Base-by-base conservation (phyloP, 2,329 filamentous ascomycete species). In the Fusarium begoniae region DNA sequence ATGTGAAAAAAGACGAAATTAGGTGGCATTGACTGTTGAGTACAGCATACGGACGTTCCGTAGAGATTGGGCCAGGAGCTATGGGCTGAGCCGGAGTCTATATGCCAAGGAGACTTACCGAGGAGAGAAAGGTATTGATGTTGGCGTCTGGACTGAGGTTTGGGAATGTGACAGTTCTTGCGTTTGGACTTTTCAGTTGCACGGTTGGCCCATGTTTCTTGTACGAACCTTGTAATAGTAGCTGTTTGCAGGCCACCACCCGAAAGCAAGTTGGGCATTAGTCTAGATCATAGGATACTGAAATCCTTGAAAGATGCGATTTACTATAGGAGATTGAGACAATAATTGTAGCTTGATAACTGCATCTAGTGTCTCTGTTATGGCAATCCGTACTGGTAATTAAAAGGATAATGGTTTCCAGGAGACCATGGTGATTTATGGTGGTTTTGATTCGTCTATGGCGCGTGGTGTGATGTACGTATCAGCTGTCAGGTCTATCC, bases 331-430 rank as follows among this genome's bases (percentile, higher is more conserved):
- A 20, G 18, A 26, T 10, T 20, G 18, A 28, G 24, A 47, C 2
- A 20, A 28, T 10, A 18, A 4, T 1, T 15, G 24, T 22, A 22
- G 13, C 13, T 10, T 47, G 18, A 15, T 22, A 4, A 11, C 5
- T 4, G 3, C 44, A 5, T 28, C 1, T 8, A 22, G 6, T 8
- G 44, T 7, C 18, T 28, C 6, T 22, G 4, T 22, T 4, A 7
- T 8, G 8, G 24, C 2, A 20, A 10, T 6, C 1, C 14, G 8
- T 6, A 15, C 20, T 1, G 2, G 9, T 8, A 4, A 28, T 15
- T 1, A 13, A 48, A 12, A 22, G 6, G 26, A 48, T 11, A 15
- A 22, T 4, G 18, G 15, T 20, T 28, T 28, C 18, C 2, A 5
- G 3, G 6, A 17, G 14, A 22, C 45, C 26, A 28, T 15, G 18